phyloP scores from a whole-genome alignment of 495 filamentous ascomycete genomes.

The Cudoniella acicularis region DNA sequence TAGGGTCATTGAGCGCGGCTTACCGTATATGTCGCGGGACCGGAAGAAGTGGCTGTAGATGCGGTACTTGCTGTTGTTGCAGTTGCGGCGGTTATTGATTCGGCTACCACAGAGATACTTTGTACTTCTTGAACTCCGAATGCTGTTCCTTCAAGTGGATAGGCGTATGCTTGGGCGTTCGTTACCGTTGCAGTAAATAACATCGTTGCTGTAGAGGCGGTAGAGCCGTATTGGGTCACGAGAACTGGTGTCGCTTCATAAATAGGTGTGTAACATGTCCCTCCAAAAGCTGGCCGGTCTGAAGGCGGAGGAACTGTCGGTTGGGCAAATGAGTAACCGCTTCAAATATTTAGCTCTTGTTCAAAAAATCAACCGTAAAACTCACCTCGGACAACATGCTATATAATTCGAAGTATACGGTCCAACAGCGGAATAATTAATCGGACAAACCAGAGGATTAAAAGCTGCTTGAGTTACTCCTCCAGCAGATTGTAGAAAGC shows the following conservation, averaged over 20 bases:
- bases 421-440: constrained; percentile 14
- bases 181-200: constrained; percentile 14
- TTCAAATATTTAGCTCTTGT: not conserved
- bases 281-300: constrained; percentile 24
- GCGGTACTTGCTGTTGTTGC: not conserved
- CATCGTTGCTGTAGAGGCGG: constrained; percentile 6
- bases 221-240: constrained; percentile 16
- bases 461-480: constrained; percentile 19
- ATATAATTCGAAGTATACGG: constrained; percentile 20
- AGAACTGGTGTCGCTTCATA: not conserved
- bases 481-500: constrained; percentile 10
- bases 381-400: constrained; percentile 27
- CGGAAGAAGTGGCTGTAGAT: not conserved
- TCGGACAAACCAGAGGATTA: constrained; percentile 24
- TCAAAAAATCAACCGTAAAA: not conserved
- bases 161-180: constrained; percentile 20
- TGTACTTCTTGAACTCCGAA: constrained; percentile 1
- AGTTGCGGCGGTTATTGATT: not conserved
- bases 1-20: not conserved
- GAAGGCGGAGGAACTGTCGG: constrained; percentile 9
- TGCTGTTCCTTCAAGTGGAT: constrained; percentile 22
- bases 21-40: constrained; percentile 5
- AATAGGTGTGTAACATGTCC: constrained; percentile 22
- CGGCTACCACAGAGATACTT: too few species aligned
- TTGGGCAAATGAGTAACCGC: constrained; percentile 7